Evolutionary conservation across 2,329 filamentous ascomycete genomes (phyloP).

Genomic region (Clonostachys rhizophaga): DNA sequence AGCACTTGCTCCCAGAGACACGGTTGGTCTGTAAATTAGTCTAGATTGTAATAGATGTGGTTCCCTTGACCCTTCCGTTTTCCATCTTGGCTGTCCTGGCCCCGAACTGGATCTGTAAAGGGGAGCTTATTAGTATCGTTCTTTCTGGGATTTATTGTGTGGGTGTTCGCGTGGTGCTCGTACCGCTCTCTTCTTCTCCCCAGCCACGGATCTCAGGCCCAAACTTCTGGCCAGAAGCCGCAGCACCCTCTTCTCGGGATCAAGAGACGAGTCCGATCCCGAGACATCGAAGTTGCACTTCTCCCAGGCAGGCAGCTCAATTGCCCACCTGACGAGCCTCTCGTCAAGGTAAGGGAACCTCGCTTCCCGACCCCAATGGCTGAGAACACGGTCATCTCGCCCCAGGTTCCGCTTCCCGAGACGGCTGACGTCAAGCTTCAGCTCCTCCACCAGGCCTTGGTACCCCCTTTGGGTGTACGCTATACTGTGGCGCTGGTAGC

Average conservation of each 20-base stretch:
- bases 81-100: slow-evolving; percentile 82
- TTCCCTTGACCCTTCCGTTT: slow-evolving; percentile 63
- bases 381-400: slow-evolving; percentile 86
- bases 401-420: slow-evolving; percentile 93
- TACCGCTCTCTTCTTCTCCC: slow-evolving; percentile 91
- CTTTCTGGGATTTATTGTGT: background rate
- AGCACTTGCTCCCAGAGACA: slow-evolving; percentile 8
- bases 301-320: slow-evolving; percentile 68
- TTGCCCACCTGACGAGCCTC: slow-evolving; percentile 74
- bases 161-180: slow-evolving; percentile 21
- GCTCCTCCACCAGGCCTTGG: slow-evolving; percentile 69
- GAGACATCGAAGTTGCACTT: slow-evolving; percentile 81
- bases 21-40: no score
- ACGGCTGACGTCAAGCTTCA: slow-evolving; percentile 78
- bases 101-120: slow-evolving; percentile 70
- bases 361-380: slow-evolving; percentile 83
- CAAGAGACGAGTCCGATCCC: slow-evolving; percentile 38
- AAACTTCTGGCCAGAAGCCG: slow-evolving; percentile 71
- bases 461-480: slow-evolving; percentile 71
- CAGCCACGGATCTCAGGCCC: slow-evolving; percentile 65
- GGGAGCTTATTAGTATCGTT: background rate
- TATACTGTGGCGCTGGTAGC: slow-evolving; percentile 78
- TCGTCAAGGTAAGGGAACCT: slow-evolving; percentile 92
- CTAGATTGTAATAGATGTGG: slow-evolving; percentile 41
- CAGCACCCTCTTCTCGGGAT: slow-evolving; percentile 77